Evolutionary conservation across 768 basidiomycete species (phyloP), one percentile per base, ranked within the genome.

Genomic region (Paxillus ammoniavirescens): DNA sequence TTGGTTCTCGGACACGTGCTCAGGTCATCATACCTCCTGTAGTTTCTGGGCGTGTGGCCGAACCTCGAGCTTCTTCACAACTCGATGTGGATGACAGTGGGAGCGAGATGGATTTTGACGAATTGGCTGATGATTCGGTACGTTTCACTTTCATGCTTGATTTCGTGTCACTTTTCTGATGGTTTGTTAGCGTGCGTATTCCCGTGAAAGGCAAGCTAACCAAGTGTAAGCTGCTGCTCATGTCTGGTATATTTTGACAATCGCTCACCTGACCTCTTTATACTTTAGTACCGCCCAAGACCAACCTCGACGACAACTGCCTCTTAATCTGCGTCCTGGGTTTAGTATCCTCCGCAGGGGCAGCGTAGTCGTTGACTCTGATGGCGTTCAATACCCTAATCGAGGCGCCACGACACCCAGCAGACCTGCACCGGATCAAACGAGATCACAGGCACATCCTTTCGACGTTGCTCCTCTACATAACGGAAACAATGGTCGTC

Each of bases 71-170:
- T 31, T 10, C 41, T 14, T 58, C 65, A 7, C 51, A 49, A 49
- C 35, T 61, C 0, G 54, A 46, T 21, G 49, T 61, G 10, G 65
- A 68, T 4, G 65, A 66, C 47, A 67, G 63, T 40, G 66, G 49
- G 43, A 66, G 66, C 10, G 61, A 68, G 3, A 63, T 68, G 61
- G 66, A 68, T 49, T 38, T 62, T 37, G 65, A 66, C 28, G 61
- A 61, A 21, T 48, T 56, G 7, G 28, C 58, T 42, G 51, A 42
- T 49, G 52, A 30, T 8, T 45, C 54, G 2, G 64, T 65, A 30
- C 2, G 61, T 59, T 9, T 0, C 36, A 9, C 33, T 45, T 50
- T 10, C 8, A 23, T 8, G 9, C 13, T 42, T 12, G 35, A 35
- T 35, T 12, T 13, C 12, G 12, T 35, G 10, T 9, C 35, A 35